Percentiles rank a stretch among this genome's conserved stretches.
Evolutionary conservation across 495 filamentous ascomycete species (phyloP).

Genomic region (Apodospora peruviana): DNA sequence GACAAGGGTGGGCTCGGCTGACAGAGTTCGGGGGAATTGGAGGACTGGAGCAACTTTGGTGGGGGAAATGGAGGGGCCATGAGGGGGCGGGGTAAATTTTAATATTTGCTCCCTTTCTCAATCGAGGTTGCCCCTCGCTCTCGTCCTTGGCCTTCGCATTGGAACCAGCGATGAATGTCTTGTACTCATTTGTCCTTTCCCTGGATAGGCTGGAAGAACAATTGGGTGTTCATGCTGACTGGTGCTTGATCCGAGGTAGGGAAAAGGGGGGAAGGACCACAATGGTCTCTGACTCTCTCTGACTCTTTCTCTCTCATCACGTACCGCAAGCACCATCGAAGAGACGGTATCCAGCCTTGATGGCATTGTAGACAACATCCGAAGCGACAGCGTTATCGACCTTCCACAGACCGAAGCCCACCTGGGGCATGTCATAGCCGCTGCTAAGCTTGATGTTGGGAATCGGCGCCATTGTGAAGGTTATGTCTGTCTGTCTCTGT

Average conservation of each 20-base stretch:
- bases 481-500: too few relatives aligned
- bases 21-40: conserved; percentile 6
- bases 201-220: too few relatives aligned
- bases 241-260: too few relatives aligned
- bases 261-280: too few relatives aligned
- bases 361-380: conserved; percentile 81
- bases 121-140: neutral
- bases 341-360: conserved; percentile 81
- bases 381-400: conserved; percentile 72
- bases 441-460: conserved; percentile 72
- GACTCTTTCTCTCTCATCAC: conserved; percentile 6
- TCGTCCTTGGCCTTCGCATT: too few relatives aligned
- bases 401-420: conserved; percentile 84
- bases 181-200: too few relatives aligned
- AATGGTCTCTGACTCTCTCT: too few relatives aligned
- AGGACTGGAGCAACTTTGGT: too few relatives aligned
- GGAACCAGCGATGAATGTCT: too few relatives aligned
- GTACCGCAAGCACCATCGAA: conserved; percentile 84
- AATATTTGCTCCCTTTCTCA: conserved; percentile 3
- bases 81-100: conserved; percentile 22
- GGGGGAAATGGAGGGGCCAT: conserved; percentile 17
- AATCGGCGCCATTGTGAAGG: conserved; percentile 24
- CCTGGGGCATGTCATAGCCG: conserved; percentile 80
- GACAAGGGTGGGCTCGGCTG: too few relatives aligned
- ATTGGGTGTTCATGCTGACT: too few relatives aligned